A percentile compares a stretch with the other conserved stretches of the same genome.
Conservation (phyloP, 495 filamentous ascomycete species). For the Aspergillus kassunensis region DNA sequence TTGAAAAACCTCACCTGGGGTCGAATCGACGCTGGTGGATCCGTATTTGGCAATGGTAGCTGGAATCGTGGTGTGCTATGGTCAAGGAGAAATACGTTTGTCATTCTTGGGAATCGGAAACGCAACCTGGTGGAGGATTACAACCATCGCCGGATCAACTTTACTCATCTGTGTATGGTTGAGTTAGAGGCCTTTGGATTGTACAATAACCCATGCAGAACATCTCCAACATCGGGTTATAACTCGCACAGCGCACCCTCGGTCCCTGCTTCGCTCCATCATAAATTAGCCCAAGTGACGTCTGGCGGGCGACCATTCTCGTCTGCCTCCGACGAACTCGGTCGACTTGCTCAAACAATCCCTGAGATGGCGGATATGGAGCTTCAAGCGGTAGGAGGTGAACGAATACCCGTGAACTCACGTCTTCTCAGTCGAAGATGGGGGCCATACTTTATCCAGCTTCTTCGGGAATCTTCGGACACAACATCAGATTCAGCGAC, state of each 20-base stretch:
- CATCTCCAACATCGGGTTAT: slow-evolving; percentile 72
- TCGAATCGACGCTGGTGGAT: slow-evolving; percentile 92
- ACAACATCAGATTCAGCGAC: slow-evolving; percentile 48
- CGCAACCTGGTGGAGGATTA: slow-evolving; percentile 96
- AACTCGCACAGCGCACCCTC: slow-evolving; percentile 72
- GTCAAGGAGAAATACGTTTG: slow-evolving; percentile 88
- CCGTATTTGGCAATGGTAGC: slow-evolving; percentile 88
- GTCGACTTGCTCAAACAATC: slow-evolving; percentile 70
- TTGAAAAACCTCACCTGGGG: slow-evolving; percentile 84
- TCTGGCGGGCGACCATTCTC: slow-evolving; percentile 67
- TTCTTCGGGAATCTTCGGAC: slow-evolving; percentile 70
- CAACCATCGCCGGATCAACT: slow-evolving; percentile 96
- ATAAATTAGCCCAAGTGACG: slow-evolving; percentile 57
- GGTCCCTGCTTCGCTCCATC: slow-evolving; percentile 52
- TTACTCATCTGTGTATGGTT: slow-evolving; percentile 91
- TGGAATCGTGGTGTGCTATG: slow-evolving; percentile 95
- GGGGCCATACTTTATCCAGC: slow-evolving; percentile 92
- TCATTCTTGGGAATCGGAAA: slow-evolving; percentile 90
- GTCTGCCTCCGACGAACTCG: slow-evolving; percentile 74
- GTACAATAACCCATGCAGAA: slow-evolving; percentile 85
- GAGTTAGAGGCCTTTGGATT: slow-evolving; percentile 96
- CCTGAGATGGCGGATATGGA: slow-evolving; percentile 97
- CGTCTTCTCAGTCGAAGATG: slow-evolving; percentile 80
- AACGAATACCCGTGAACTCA: slow-evolving; percentile 90
- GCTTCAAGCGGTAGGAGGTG: slow-evolving; percentile 81